These are phyloP conservation scores for Musa balbisiana DNA, from an alignment of 202 grass and related monocot genomes.

Conservation along the genomic window DNA sequence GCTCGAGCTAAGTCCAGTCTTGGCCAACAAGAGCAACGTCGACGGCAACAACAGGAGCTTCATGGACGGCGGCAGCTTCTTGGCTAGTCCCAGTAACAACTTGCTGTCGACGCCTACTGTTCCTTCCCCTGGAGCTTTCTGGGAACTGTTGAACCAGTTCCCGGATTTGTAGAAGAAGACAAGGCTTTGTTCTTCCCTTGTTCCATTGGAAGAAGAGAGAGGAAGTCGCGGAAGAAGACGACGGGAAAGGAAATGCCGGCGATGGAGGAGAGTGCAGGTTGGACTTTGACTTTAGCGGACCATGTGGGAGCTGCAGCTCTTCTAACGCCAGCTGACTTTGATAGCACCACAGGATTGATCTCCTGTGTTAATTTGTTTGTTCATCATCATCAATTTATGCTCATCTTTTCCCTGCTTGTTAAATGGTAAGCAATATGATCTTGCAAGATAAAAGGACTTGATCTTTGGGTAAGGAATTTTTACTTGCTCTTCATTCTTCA, in stretches of 20 bases:
- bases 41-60: slow-evolving; percentile 2
- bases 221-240: not conserved
- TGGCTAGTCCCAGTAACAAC: slow-evolving; percentile 48
- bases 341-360: not conserved
- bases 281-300: not conserved
- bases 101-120: slow-evolving; percentile 53
- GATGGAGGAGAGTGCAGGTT: not conserved
- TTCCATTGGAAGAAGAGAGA: not conserved
- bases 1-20: slow-evolving; percentile 65
- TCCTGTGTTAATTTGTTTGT: not conserved
- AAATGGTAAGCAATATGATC: no score
- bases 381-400: no score
- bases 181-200: not conserved
- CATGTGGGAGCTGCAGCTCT: not conserved
- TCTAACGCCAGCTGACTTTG: not conserved
- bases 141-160: slow-evolving; percentile 44
- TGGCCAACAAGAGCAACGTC: slow-evolving; percentile 6
- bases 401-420: no score
- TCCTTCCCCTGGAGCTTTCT: slow-evolving; percentile 55
- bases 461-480: no score
- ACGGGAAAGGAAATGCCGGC: not conserved
- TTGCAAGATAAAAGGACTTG: no score
- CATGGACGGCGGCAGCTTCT: slow-evolving; percentile 29
- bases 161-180: slow-evolving; percentile 29
- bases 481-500: no score